A percentile compares a stretch with the other conserved stretches of the same genome.
phyloP scores from a whole-genome alignment of 2,329 filamentous ascomycete species.

The Sordariomycetes sp. region DNA sequence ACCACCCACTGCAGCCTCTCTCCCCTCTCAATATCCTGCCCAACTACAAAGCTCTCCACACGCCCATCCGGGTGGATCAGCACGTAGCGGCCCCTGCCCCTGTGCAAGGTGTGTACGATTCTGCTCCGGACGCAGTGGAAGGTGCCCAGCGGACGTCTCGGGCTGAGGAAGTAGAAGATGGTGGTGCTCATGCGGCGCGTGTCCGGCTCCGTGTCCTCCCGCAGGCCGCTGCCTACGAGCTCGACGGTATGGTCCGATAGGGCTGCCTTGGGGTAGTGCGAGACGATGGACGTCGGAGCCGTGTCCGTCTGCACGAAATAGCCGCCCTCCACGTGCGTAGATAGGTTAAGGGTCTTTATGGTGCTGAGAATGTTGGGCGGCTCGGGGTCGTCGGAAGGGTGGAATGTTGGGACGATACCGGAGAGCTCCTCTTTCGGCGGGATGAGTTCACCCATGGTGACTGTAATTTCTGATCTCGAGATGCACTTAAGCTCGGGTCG shows the following conservation, averaged over 20 bases:
- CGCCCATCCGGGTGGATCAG: conserved; percentile 48
- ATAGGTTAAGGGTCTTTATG: conserved; percentile 32
- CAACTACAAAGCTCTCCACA: conserved; percentile 58
- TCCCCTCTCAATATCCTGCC: conserved; percentile 43
- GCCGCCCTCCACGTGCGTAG: conserved; percentile 53
- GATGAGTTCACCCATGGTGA: conserved; percentile 1
- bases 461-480: no score
- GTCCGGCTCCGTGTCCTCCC: conserved; percentile 25
- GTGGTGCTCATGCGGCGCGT: conserved; percentile 47
- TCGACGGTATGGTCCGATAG: conserved; percentile 23
- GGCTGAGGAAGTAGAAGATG: conserved; percentile 58
- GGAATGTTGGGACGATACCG: conserved; percentile 3
- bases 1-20: conserved; percentile 62
- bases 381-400: conserved; percentile 6
- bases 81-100: conserved; percentile 54
- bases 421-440: not conserved
- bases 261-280: conserved; percentile 25
- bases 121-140: conserved; percentile 56
- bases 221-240: conserved; percentile 19
- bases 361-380: conserved; percentile 6
- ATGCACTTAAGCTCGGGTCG: no score
- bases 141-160: conserved; percentile 40
- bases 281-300: conserved; percentile 39
- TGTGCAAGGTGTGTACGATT: conserved; percentile 57
- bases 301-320: conserved; percentile 56